Base-by-base conservation (phyloP, 2,329 filamentous ascomycete species). In the Neodidymelliopsis sp. region DNA sequence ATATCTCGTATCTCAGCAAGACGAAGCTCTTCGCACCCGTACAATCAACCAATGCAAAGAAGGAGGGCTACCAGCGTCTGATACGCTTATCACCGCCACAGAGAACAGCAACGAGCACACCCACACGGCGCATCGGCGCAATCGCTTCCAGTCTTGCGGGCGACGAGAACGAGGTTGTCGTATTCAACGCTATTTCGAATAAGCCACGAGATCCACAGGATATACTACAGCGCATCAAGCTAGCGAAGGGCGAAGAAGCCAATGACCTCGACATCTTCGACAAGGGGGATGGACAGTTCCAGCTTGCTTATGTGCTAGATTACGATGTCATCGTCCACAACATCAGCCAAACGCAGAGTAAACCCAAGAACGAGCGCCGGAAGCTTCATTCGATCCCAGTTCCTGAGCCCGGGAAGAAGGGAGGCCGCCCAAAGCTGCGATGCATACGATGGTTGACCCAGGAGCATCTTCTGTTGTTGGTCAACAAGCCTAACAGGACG, bases 231-330 rank as follows among this genome's bases (percentile, higher is more conserved):
- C 71, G 81, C 16, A 81, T 86, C 42, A 69, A 69, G 10, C 70
- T 85, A 23, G 74, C 72, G 5, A 74, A 75, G 40, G 76, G 75
- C 23, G 75, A 79, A 53, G 84, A 87, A 62, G 85, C 85, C 1
- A 84, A 84, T 63, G 89, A 91, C 69, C 62, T 91, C 39, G 89
- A 92, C 66, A 79, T 91, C 34, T 73, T 83, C 36, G 85, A 89
- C 71, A 82, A 79, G 6, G 81, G 79, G 11, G 77, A 83, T 12
- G 79, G 83, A 25, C 77, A 81, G 28, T 94, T 88, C 69, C 82
- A 86, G 59, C 76, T 97, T 43, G 87, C 86, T 3, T 97, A 91
- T 72, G 92, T 89, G 72, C 86, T 88, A 62, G 86, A 90, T 56
- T 79, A 87, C 66, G 85, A 91, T 58, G 80, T 97, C 37, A 88